A percentile compares a stretch with the other conserved stretches of the same genome.
Conservation (phyloP, 2,329 filamentous ascomycete species). For the Aureobasidium mangrovei region DNA sequence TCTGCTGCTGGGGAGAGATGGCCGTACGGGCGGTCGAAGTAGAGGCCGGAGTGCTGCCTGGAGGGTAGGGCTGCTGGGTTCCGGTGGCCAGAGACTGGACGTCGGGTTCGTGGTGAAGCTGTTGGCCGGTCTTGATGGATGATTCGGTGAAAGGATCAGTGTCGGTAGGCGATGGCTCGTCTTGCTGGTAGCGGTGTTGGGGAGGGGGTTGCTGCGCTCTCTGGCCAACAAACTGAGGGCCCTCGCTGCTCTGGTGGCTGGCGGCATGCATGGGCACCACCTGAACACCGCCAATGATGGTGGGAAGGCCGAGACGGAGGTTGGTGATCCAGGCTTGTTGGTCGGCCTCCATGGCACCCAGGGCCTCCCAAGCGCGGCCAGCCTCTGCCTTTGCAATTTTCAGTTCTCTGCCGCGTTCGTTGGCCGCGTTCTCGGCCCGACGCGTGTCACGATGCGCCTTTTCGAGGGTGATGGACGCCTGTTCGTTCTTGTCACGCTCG, state of each 20-base stretch:
- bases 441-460: constrained; percentile 60
- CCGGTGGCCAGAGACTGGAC: constrained; percentile 25
- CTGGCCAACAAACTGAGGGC: background rate
- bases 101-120: constrained; percentile 31
- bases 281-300: constrained; percentile 83
- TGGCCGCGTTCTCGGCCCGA: constrained; percentile 66
- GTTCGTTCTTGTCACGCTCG: constrained; percentile 61
- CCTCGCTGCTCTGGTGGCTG: constrained; percentile 41
- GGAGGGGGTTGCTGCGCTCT: constrained; percentile 5
- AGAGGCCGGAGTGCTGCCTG: constrained; percentile 16
- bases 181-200: constrained; percentile 30
- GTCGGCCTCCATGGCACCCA: constrained; percentile 85
- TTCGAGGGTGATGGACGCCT: constrained; percentile 57
- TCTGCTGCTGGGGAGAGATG: constrained; percentile 14
- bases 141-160: constrained; percentile 55
- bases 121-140: constrained; percentile 25
- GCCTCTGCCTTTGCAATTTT: constrained; percentile 95
- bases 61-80: constrained; percentile 25
- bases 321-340: constrained; percentile 79
- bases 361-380: constrained; percentile 90
- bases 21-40: constrained; percentile 21
- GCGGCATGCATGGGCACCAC: constrained; percentile 86
- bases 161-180: constrained; percentile 46
- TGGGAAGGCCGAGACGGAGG: constrained; percentile 80
- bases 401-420: constrained; percentile 85